Conservation (phyloP, 192 early-diverging fungal species). For the Coemansia sp. region DNA sequence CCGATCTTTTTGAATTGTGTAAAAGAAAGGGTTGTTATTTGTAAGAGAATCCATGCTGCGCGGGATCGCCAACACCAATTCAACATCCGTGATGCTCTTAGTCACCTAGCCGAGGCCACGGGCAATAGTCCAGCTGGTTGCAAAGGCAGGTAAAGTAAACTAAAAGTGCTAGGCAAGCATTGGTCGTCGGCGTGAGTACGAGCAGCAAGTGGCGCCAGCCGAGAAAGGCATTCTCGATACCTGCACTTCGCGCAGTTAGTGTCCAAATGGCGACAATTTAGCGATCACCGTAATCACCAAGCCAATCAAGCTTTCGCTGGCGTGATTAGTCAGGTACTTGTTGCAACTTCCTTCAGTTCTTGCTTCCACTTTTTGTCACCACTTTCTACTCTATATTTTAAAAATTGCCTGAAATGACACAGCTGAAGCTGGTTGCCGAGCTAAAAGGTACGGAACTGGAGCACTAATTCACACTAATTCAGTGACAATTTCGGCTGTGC, state of each 20-base stretch:
- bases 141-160: background rate
- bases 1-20: too few relatives aligned
- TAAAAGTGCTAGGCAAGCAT: background rate
- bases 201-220: too few relatives aligned
- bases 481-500: background rate
- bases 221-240: too few relatives aligned
- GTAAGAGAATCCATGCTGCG: too few relatives aligned
- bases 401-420: slow-evolving; percentile 18
- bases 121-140: background rate
- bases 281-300: too few relatives aligned
- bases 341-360: background rate
- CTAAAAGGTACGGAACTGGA: slow-evolving; percentile 28
- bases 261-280: too few relatives aligned
- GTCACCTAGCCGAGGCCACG: background rate
- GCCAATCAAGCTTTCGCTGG: too few relatives aligned
- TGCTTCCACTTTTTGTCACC: background rate
- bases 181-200: background rate
- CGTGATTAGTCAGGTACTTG: background rate
- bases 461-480: background rate
- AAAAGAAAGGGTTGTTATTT: too few relatives aligned
- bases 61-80: background rate
- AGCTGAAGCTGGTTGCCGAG: slow-evolving; percentile 36
- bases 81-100: background rate
- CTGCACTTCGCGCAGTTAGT: background rate
- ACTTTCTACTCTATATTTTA: background rate